Evolutionary conservation across 345 rosid genomes (phyloP), one percentile per base, ranked within the genome.

Genomic region (Ceriops decandra): DNA sequence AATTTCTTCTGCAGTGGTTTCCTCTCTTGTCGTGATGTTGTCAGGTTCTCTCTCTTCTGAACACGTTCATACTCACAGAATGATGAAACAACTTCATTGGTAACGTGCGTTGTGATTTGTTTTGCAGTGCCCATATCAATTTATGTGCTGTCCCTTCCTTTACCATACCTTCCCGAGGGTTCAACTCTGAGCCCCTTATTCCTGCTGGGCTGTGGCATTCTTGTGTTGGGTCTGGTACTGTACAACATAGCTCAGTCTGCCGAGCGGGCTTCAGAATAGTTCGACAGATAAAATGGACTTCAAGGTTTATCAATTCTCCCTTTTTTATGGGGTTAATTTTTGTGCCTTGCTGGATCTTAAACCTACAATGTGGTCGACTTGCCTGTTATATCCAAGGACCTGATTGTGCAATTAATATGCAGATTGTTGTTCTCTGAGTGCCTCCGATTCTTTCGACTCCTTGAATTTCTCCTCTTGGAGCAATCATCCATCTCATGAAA

Each of bases 161-260:
- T 90, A 82, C 97, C 97, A 32, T 93, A 86, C 82, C 88, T 88
- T 22, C 96, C 87, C 0, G 87, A 82, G 52, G 90, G 89, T 60
- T 58, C 87, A 74, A 82, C 89, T 81, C 83, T 90, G 81, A 87
- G 97, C 79, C 86, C 92, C 28, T 76, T 79, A 54, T 90, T 89
- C 74, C 69, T 86, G 72, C 49, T 79, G 0, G 92, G 93, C 17
- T 75, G 75, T 53, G 26, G 63, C 24, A 69, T 90, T 81, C 87
- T 90, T 36, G 76, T 90, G 46, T 68, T 72, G 49, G 95, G 95
- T 79, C 95, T 88, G 67, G 74, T 81, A 68, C 75, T 90, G 21
- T 90, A 85, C 82, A 90, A 88, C 85, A 64, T 77, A 19, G 76
- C 85, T 13, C 74, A 63, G 38, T 66, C 68, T 57, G 46, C 67